phyloP scores from a whole-genome alignment of 2,329 filamentous ascomycete species.

The Didymella sp. region DNA sequence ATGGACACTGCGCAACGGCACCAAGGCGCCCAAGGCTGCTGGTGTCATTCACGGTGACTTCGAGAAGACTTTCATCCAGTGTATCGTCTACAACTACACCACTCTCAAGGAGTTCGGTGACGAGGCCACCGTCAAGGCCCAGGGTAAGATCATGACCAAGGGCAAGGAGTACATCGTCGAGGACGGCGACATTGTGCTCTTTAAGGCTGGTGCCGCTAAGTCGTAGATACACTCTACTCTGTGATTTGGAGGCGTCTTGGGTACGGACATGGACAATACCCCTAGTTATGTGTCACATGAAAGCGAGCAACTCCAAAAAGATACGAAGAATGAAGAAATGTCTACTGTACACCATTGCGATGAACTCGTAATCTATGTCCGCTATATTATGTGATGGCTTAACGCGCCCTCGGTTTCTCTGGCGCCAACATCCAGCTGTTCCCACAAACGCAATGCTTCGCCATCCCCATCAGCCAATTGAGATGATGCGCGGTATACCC shows the following conservation, averaged over 20 bases:
- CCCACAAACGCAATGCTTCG: conserved; percentile 50
- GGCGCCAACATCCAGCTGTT: conserved; percentile 48
- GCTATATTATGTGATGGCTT: background rate
- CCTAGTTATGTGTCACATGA: conserved; percentile 26
- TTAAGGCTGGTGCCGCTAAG: conserved; percentile 89
- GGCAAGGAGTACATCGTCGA: conserved; percentile 95
- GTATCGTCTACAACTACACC: conserved; percentile 88
- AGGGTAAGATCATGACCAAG: conserved; percentile 98
- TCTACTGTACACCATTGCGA: background rate
- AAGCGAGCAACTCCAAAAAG: conserved; percentile 23
- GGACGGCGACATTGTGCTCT: conserved; percentile 81
- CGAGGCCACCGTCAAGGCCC: conserved; percentile 86
- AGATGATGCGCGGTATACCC: conserved; percentile 43
- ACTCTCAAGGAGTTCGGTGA: conserved; percentile 85
- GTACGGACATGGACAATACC: conserved; percentile 14
- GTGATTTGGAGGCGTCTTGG: conserved; percentile 8
- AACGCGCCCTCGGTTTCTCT: conserved; percentile 30
- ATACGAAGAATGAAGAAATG: conserved; percentile 33
- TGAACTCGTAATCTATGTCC: background rate
- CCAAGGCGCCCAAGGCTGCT: conserved; percentile 95
- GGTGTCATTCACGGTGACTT: conserved; percentile 99
- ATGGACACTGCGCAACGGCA: conserved; percentile 96
- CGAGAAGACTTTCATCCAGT: conserved; percentile 99
- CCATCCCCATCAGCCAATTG: conserved; percentile 47
- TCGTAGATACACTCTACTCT: conserved; percentile 51